These are phyloP conservation scores for Guyanaporus albipodus DNA, from an alignment of 768 basidiomycete genomes.

Conservation along the genomic window DNA sequence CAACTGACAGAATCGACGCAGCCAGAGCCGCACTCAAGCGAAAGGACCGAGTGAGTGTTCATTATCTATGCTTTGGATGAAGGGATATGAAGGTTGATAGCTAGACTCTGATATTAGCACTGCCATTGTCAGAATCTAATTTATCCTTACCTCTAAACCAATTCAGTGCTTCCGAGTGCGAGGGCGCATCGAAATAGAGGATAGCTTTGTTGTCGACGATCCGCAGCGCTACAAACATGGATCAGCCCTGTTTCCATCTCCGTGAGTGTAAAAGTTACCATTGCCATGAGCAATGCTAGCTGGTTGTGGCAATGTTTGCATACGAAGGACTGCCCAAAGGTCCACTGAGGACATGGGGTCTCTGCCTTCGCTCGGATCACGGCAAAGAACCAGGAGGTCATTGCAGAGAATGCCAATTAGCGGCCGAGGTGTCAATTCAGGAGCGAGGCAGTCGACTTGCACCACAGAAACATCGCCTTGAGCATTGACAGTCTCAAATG, in stretches of 20 bases:
- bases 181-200: slow-evolving; percentile 81
- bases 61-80: slow-evolving; percentile 64
- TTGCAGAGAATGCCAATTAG: slow-evolving; percentile 86
- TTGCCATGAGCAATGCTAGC: slow-evolving; percentile 89
- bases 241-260: slow-evolving; percentile 5
- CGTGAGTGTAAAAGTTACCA: slow-evolving; percentile 39
- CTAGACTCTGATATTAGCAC: slow-evolving; percentile 35
- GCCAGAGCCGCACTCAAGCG: slow-evolving; percentile 4
- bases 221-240: slow-evolving; percentile 55
- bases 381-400: slow-evolving; percentile 88
- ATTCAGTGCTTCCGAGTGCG: slow-evolving; percentile 79
- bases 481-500: slow-evolving; percentile 75
- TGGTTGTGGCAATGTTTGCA: slow-evolving; percentile 90
- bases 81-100: slow-evolving; percentile 87
- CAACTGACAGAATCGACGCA: slow-evolving; percentile 4
- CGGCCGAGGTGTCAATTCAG: slow-evolving; percentile 76
- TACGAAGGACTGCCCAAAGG: slow-evolving; percentile 93
- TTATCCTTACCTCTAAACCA: slow-evolving; percentile 75
- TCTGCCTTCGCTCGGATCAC: slow-evolving; percentile 77
- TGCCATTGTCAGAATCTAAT: slow-evolving; percentile 9
- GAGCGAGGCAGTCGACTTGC: slow-evolving; percentile 87
- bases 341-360: slow-evolving; percentile 77
- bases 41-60: slow-evolving; percentile 7
- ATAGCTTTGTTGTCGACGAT: slow-evolving; percentile 92
- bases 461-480: slow-evolving; percentile 77